phyloP scores from a whole-genome alignment of 257 asterid genomes.

The Nicotiana sylvestris region DNA sequence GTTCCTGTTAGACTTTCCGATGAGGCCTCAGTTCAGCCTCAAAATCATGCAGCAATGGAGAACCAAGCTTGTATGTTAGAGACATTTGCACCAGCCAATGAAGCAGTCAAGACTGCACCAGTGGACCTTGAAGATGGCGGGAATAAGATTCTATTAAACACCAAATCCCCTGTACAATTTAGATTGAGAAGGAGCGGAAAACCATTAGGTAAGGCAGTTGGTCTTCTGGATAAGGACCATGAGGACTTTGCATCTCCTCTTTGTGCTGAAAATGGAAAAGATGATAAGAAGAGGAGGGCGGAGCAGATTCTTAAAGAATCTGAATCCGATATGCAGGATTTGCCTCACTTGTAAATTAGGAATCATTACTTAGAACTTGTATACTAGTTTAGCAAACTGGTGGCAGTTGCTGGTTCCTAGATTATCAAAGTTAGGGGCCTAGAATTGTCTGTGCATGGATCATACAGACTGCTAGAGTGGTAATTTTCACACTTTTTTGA shows the following conservation, averaged over 20 bases:
- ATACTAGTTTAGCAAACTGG: slow-evolving; percentile 43
- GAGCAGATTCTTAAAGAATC: slow-evolving; percentile 38
- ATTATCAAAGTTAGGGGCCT: slow-evolving; percentile 35
- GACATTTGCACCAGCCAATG: slow-evolving; percentile 36
- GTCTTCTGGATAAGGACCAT: slow-evolving; percentile 7
- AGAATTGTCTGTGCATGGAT: slow-evolving; percentile 36
- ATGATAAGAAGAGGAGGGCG: slow-evolving; percentile 31
- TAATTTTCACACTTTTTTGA: slow-evolving; percentile 26
- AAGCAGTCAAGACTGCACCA: slow-evolving; percentile 25
- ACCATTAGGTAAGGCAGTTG: slow-evolving; percentile 12
- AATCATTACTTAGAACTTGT: slow-evolving; percentile 39
- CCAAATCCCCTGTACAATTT: slow-evolving; percentile 50
- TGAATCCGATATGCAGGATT: slow-evolving; percentile 30
- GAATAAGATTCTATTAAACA: slow-evolving; percentile 36
- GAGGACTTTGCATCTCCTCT: slow-evolving; percentile 39
- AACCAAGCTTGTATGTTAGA: slow-evolving; percentile 31
- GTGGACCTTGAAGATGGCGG: slow-evolving; percentile 30
- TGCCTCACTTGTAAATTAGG: slow-evolving; percentile 54
- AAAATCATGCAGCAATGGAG: slow-evolving; percentile 24
- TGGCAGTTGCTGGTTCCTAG: slow-evolving; percentile 35
- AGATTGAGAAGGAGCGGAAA: slow-evolving; percentile 42
- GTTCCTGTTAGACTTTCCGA: slow-evolving; percentile 46
- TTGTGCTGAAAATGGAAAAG: slow-evolving; percentile 35
- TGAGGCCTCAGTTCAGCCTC: slow-evolving; percentile 25
- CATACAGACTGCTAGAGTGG: slow-evolving; percentile 29